Evolutionary conservation across 768 basidiomycete species (phyloP).

Genomic region (Termitomyces sp.): DNA sequence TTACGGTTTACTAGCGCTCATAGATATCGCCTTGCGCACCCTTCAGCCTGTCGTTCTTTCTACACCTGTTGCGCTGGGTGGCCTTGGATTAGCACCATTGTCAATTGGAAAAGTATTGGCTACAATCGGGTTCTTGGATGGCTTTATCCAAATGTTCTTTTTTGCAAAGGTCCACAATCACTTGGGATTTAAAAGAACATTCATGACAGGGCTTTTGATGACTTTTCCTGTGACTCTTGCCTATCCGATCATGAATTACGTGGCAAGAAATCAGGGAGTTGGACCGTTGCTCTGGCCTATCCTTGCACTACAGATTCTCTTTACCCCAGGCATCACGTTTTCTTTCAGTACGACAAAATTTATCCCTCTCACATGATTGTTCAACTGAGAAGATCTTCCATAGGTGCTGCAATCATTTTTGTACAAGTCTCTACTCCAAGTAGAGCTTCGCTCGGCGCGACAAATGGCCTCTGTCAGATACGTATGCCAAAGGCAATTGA

Average conservation of each 20-base stretch:
- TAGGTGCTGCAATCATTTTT: conserved; percentile 69
- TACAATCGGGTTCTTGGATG: conserved; percentile 57
- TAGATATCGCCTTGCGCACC: conserved; percentile 64
- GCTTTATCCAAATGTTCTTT: conserved; percentile 61
- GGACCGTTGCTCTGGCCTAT: conserved; percentile 43
- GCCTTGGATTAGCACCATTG: conserved; percentile 64
- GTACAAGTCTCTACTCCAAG: conserved; percentile 65
- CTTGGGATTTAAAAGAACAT: conserved; percentile 61
- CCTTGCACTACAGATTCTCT: conserved; percentile 44
- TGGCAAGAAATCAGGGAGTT: conserved; percentile 50
- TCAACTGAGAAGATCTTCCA: not conserved
- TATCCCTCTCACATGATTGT: not conserved
- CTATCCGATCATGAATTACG: conserved; percentile 58
- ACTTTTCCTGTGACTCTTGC: conserved; percentile 48
- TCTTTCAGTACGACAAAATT: not conserved
- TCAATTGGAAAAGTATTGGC: conserved; percentile 64
- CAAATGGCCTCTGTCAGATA: conserved; percentile 14
- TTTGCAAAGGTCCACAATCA: conserved; percentile 61
- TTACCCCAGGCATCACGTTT: conserved; percentile 51
- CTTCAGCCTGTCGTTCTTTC: conserved; percentile 69
- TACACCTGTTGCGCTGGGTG: conserved; percentile 66
- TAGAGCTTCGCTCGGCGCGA: conserved; percentile 57
- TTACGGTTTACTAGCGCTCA: conserved; percentile 58
- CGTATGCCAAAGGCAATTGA: not conserved
- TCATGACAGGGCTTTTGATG: conserved; percentile 44